Percentiles rank a stretch among this genome's conserved stretches.
These are phyloP conservation scores for Anacardium occidentale DNA, from an alignment of 345 rosid species.

Conservation along the genomic window DNA sequence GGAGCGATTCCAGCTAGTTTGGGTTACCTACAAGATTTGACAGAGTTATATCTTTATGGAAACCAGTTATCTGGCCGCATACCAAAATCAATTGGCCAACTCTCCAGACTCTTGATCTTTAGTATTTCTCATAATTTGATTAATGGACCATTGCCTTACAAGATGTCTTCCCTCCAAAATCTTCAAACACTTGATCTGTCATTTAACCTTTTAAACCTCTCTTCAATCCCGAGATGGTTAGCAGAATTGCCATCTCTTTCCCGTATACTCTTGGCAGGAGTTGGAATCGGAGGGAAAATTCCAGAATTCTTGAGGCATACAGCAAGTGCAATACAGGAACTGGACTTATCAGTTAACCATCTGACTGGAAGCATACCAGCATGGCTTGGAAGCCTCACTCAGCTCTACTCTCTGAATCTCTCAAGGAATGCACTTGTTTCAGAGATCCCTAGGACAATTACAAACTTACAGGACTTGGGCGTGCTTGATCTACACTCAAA, in stretches of 20 bases:
- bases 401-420: slow-evolving; percentile 47
- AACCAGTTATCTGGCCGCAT: slow-evolving; percentile 39
- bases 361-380: slow-evolving; percentile 41
- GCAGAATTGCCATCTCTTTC: slow-evolving; percentile 49
- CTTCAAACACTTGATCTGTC: slow-evolving; percentile 53
- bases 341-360: slow-evolving; percentile 46
- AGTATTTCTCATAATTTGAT: slow-evolving; percentile 40
- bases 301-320: slow-evolving; percentile 39
- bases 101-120: slow-evolving; percentile 37
- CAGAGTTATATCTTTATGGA: slow-evolving; percentile 46
- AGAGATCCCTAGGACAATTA: slow-evolving; percentile 33
- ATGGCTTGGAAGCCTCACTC: slow-evolving; percentile 51
- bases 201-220: slow-evolving; percentile 42
- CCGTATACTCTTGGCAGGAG: slow-evolving; percentile 37
- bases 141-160: slow-evolving; percentile 42
- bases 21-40: slow-evolving; percentile 40
- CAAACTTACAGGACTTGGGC: slow-evolving; percentile 30
- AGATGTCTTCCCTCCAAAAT: slow-evolving; percentile 43
- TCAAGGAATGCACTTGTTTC: slow-evolving; percentile 46
- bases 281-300: slow-evolving; percentile 46
- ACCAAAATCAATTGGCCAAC: slow-evolving; percentile 41
- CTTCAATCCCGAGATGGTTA: slow-evolving; percentile 42
- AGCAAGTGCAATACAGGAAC: slow-evolving; percentile 50
- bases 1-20: slow-evolving; percentile 49
- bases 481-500: slow-evolving; percentile 55